These are phyloP conservation scores for Dinochytrium kinnereticum DNA, from an alignment of 371 early-diverging fungal genomes.

Conservation along the genomic window DNA sequence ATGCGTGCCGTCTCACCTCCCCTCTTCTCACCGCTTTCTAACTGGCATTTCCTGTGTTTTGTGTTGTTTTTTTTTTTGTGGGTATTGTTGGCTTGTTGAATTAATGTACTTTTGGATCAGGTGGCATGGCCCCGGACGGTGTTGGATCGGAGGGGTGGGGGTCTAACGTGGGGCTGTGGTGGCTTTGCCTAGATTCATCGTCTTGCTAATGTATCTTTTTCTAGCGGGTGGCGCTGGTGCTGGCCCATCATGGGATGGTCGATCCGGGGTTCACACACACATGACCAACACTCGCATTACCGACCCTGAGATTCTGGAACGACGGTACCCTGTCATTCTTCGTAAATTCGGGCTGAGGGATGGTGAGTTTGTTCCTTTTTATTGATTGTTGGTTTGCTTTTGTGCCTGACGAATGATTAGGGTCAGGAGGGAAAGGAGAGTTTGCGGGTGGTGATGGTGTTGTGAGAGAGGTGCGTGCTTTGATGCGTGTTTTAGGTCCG, in stretches of 20 bases:
- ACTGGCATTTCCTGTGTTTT: too few species aligned
- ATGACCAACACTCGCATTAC: constrained; percentile 98
- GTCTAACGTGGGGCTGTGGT: constrained; percentile 96
- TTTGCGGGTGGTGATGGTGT: constrained; percentile 87
- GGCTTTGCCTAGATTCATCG: constrained; percentile 32
- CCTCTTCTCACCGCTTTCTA: too few species aligned
- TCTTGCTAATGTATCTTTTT: background rate
- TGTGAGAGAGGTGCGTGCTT: constrained; percentile 42
- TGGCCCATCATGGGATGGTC: constrained; percentile 89
- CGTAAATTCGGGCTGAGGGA: constrained; percentile 80
- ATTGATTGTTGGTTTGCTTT: background rate
- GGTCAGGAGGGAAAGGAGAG: constrained; percentile 84
- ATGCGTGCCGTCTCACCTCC: too few species aligned
- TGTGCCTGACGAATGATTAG: too few species aligned
- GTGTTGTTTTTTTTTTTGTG: background rate
- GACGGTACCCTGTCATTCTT: constrained; percentile 92
- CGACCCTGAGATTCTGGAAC: constrained; percentile 94
- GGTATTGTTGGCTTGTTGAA: constrained; percentile 70
- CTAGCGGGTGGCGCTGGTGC: constrained; percentile 72
- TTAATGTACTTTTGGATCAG: constrained; percentile 95
- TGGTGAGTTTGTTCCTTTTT: constrained; percentile 26
- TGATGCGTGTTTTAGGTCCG: background rate
- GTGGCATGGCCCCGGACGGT: constrained; percentile 47
- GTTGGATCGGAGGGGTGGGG: constrained; percentile 78
- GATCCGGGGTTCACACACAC: constrained; percentile 76